phyloP scores from a whole-genome alignment of 2,329 filamentous ascomycete genomes.

The Trichoderma sp. region DNA sequence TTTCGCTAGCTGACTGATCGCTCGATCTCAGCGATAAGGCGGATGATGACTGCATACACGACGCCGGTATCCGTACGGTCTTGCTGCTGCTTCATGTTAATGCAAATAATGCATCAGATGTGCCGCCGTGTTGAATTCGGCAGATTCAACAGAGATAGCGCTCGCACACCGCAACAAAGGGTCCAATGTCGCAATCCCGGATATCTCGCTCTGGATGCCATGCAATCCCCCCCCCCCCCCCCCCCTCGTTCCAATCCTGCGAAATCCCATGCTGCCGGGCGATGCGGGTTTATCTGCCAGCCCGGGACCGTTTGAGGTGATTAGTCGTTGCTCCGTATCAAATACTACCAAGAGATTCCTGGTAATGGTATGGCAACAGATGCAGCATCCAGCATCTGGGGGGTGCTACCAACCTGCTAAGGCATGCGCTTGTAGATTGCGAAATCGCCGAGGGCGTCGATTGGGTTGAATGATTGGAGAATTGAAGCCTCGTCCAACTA shows the following conservation, averaged over 20 bases:
- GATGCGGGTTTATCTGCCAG: not conserved
- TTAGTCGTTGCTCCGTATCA: not conserved
- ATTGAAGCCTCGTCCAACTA: not conserved
- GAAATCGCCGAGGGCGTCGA: not conserved
- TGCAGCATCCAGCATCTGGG: not conserved
- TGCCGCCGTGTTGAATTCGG: not conserved
- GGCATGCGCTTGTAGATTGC: not conserved
- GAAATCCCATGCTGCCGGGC: not conserved
- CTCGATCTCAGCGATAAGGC: constrained; percentile 14
- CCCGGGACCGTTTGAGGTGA: not conserved
- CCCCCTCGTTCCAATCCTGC: not conserved
- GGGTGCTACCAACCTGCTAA: not conserved
- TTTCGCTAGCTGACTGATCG: constrained; percentile 1
- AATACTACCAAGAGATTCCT: not conserved
- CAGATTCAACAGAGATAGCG: not conserved
- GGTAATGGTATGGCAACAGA: not conserved
- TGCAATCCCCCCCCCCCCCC: too few relatives aligned
- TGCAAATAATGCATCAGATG: not conserved
- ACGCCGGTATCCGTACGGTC: not conserved
- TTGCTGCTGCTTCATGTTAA: not conserved
- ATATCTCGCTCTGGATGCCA: not conserved
- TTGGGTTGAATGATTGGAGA: not conserved
- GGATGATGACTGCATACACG: not conserved
- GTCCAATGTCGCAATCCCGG: not conserved
- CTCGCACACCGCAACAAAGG: not conserved